Base-by-base conservation (phyloP, 2,329 filamentous ascomycete genomes). In the Phialemonium atrogriseum region DNA sequence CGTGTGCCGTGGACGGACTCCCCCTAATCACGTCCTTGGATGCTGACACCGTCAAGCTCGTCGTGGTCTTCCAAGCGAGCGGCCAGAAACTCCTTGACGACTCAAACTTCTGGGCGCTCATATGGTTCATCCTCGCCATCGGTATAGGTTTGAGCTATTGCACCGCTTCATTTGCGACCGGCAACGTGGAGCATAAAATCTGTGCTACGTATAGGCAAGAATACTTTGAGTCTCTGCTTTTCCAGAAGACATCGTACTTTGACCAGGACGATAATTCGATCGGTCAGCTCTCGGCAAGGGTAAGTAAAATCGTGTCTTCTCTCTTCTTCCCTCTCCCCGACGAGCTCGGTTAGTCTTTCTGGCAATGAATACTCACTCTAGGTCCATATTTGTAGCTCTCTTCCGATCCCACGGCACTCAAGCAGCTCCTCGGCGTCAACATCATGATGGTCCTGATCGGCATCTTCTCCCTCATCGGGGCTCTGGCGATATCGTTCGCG, bases 381-480 rank as follows among this genome's bases (percentile, higher is more conserved):
- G 8, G 21, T 23, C 9, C n/a, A n/a, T 23, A 9, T n/a, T 23
- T n/a, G 8, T 23, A 23, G 3, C 50, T 77, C 3, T 64, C 68
- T 3, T 56, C 66, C 10, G 75, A 80, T 34, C 70, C 75, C 1
- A 68, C 68, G 40, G 66, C 74, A 32, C 55, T 80, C 4, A 72
- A 79, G 49, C 72, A 80, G 50, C 59, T 81, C 5, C 66, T 79
- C 45, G 73, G 73, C 5, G 58, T 70, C 27, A 78, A 80, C 46
- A 72, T 80, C 66, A 68, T 75, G 2, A 65, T 83, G 41, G 67
- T 74, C 3, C 64, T 65, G 37, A 71, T 78, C 13, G 74, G 78
- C 7, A 48, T 80, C 14, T 79, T 84, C 48, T 80, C 73, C 29
- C 55, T 88, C 4, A 45, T 74, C 7, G 82, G 80, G 0, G 74